Percentiles rank a stretch among this genome's conserved stretches.
These are phyloP conservation scores for Rhipidocladum racemiflorum DNA, from an alignment of 176 grass and related monocot species.

Conservation along the genomic window DNA sequence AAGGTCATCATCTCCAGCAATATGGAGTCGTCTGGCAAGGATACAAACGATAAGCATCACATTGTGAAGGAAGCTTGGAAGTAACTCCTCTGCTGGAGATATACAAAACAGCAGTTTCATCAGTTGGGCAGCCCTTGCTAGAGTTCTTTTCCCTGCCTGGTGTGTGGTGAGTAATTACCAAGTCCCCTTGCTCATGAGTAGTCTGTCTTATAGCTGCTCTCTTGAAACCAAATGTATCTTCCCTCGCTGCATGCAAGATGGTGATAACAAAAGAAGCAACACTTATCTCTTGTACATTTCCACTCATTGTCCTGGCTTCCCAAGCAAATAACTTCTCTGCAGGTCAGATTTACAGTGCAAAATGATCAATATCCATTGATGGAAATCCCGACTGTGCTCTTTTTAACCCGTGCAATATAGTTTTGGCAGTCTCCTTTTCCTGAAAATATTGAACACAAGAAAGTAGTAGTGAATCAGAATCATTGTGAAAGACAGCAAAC, in stretches of 20 bases:
- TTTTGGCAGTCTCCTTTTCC: conserved; percentile 89
- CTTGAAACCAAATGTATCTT: conserved; percentile 27
- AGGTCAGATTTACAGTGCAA: conserved; percentile 33
- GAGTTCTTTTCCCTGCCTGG: not conserved
- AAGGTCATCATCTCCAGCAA: conserved; percentile 31
- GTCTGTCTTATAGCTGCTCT: conserved; percentile 15
- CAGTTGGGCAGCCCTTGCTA: conserved; percentile 30
- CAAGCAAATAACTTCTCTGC: conserved; percentile 4
- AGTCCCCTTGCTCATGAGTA: not conserved
- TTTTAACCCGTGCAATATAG: conserved; percentile 71
- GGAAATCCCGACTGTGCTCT: conserved; percentile 53
- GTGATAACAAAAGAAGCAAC: conserved; percentile 18
- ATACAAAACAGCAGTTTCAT: conserved; percentile 12
- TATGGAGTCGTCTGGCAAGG: conserved; percentile 44
- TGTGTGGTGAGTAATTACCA: not conserved
- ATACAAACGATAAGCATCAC: conserved; percentile 46
- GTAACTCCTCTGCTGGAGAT: not conserved
- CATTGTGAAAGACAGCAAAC: conserved; percentile 3
- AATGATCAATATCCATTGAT: conserved; percentile 76
- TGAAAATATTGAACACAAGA: conserved; percentile 43
- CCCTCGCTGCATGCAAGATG: conserved; percentile 9
- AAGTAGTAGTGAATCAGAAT: conserved; percentile 15
- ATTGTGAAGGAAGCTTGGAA: conserved; percentile 26
- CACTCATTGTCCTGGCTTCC: not conserved
- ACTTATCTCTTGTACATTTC: conserved; percentile 18